Percentiles rank a stretch among this genome's conserved stretches.
phyloP scores from a whole-genome alignment of 163 green algal genomes.

The Botryococcus braunii region DNA sequence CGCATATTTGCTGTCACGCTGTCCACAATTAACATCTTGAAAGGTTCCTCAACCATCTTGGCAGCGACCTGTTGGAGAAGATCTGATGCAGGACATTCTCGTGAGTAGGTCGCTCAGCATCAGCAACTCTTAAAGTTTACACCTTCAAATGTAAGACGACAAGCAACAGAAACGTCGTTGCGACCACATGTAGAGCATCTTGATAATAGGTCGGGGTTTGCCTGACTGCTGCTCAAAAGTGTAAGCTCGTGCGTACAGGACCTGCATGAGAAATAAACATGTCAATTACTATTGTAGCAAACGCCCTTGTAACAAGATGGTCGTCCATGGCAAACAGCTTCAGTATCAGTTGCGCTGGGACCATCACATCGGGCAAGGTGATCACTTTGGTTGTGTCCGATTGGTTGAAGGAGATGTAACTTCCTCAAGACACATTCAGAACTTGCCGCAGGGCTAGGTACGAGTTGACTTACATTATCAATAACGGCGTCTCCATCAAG shows the following conservation, averaged over 20 bases:
- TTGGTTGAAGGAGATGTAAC: too few species aligned
- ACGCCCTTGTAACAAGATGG: neutral
- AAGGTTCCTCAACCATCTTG: constrained; percentile 78
- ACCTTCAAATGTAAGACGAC: too few species aligned
- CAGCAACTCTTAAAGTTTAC: too few species aligned
- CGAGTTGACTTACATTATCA: constrained; percentile 57
- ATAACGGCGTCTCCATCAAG: constrained; percentile 81
- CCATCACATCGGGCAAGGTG: neutral
- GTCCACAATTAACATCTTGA: constrained; percentile 66
- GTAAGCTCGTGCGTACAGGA: constrained; percentile 70
- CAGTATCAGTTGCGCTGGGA: too few species aligned
- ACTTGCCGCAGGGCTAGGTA: too few species aligned
- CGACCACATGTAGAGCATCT: too few species aligned
- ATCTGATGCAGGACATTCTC: constrained; percentile 22
- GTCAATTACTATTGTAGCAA: neutral
- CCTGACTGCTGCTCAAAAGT: constrained; percentile 82
- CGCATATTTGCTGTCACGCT: constrained; percentile 73
- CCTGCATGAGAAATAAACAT: constrained; percentile 41
- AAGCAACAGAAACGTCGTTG: too few species aligned
- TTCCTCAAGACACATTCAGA: too few species aligned
- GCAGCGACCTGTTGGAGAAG: constrained; percentile 57
- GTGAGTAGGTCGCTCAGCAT: neutral
- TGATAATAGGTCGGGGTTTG: too few species aligned
- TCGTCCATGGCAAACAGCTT: neutral
- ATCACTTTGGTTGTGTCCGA: neutral